Conservation (phyloP, 2,329 filamentous ascomycete species). For the Acrocalymma vagum region DNA sequence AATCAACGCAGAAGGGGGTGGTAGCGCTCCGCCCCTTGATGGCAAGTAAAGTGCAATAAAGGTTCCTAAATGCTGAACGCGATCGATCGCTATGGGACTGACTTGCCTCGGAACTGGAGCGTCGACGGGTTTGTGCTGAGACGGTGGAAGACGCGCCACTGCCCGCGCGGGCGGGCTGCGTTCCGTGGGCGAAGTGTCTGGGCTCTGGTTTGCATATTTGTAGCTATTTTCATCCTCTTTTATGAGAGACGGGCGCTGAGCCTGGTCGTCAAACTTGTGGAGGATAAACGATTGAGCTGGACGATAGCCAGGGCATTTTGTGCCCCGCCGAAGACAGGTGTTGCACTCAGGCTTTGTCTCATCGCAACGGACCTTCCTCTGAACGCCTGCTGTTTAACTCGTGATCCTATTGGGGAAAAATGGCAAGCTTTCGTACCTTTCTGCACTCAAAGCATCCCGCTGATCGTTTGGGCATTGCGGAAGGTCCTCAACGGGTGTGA, state of each 20-base stretch:
- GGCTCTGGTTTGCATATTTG: constrained; percentile 35
- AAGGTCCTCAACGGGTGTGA: constrained; percentile 9
- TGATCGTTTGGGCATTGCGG: constrained; percentile 45
- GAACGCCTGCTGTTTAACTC: constrained; percentile 8
- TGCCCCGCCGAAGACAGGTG: constrained; percentile 42
- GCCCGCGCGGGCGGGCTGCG: constrained; percentile 7
- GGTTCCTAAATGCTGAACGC: constrained; percentile 42
- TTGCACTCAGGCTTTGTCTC: constrained; percentile 46
- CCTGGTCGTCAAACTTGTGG: constrained; percentile 40
- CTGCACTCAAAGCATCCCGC: constrained; percentile 47
- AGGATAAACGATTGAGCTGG: constrained; percentile 45
- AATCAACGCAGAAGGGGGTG: constrained; percentile 46
- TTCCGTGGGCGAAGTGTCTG: constrained; percentile 7
- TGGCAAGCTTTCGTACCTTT: constrained; percentile 28
- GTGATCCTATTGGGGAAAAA: constrained; percentile 7
- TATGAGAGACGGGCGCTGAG: constrained; percentile 39
- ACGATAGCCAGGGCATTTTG: constrained; percentile 46
- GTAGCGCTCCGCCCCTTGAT: constrained; percentile 35
- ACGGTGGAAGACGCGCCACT: constrained; percentile 18
- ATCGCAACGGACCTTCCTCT: constrained; percentile 47
- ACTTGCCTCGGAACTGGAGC: constrained; percentile 37
- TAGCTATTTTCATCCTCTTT: constrained; percentile 46
- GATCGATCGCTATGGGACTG: constrained; percentile 44
- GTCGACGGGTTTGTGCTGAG: constrained; percentile 21
- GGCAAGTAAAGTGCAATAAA: constrained; percentile 45